Evolutionary conservation across 352 stramenopile genomes (phyloP), one percentile per base, ranked within the genome.

Genomic region (Detonula confervacea): DNA sequence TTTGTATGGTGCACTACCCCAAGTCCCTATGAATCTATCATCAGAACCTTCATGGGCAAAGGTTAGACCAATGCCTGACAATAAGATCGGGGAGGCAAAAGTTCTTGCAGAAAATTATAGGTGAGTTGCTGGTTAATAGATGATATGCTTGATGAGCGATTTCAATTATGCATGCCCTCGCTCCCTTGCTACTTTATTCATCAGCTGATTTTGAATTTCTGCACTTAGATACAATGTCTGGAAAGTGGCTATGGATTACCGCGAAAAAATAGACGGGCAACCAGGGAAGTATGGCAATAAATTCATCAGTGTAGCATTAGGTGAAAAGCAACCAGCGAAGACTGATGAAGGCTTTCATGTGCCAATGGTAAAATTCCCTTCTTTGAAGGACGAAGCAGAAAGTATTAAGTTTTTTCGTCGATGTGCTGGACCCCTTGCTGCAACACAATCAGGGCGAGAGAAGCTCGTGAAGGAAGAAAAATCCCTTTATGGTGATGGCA

Each of bases 291-390:
- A 20, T 22, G 22, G 25, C n/a, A 52, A 67, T 30, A 35, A 67
- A 20, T 20, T 7, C 11, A 35, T 55, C 12, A 42, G n/a, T 20
- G 57, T 35, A 67, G 57, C 57, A 6, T 49, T 67, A 35, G 57
- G 57, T 18, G 30, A 54, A 47, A 67, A 49, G 57, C 57, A 6
- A 5, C 57, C 57, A 5, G 30, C 30, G 1, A 30, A 52, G 14
- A 2, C 18, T 24, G 57, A 49, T 5, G 57, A 55, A 2, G 24
- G 54, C 57, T 44, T 67, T 49, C 18, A 16, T 33, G 51, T 67
- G 57, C 57, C 57, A 52, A 5, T n/a, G 20, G 57, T 67, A 14
- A 67, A 67, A 52, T 67, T 67, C 30, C 57, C 57, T 4, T 49
- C 57, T 12, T 27, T 54, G 30, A 16, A 67, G 7, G 57, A 67